phyloP scores from a whole-genome alignment of 1,284 basidiomycete species.

The Ganoderma lingzhi region DNA sequence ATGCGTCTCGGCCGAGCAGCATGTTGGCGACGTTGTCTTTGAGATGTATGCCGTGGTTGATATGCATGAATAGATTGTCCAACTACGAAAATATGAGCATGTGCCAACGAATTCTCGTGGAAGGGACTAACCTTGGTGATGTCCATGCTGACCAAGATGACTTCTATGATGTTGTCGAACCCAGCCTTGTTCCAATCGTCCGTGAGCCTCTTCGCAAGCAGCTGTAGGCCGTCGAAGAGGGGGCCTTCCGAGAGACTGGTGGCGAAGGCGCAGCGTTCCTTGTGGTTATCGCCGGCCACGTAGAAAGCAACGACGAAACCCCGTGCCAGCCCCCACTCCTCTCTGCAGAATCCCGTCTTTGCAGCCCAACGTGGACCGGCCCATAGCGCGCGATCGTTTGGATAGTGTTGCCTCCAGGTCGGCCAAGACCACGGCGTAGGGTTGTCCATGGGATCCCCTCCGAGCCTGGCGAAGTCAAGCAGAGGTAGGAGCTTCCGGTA shows the following conservation, averaged over 20 bases:
- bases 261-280: not conserved
- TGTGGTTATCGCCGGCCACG: not conserved
- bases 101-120: not conserved
- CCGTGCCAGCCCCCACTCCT: not conserved
- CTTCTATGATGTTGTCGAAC: not conserved
- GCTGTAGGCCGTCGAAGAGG: not conserved
- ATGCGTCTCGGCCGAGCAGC: not conserved
- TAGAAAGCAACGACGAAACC: not conserved
- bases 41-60: no score
- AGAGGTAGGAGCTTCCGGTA: not conserved
- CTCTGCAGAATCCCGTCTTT: not conserved
- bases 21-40: not conserved
- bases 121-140: not conserved
- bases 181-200: not conserved
- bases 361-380: not conserved
- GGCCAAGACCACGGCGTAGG: not conserved
- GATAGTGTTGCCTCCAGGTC: not conserved
- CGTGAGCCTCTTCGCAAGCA: not conserved
- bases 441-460: not conserved
- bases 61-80: not conserved
- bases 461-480: not conserved
- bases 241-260: not conserved
- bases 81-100: not conserved
- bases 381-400: not conserved
- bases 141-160: not conserved